phyloP scores from a whole-genome alignment of 257 asterid genomes.

The Henckelia pumila region DNA sequence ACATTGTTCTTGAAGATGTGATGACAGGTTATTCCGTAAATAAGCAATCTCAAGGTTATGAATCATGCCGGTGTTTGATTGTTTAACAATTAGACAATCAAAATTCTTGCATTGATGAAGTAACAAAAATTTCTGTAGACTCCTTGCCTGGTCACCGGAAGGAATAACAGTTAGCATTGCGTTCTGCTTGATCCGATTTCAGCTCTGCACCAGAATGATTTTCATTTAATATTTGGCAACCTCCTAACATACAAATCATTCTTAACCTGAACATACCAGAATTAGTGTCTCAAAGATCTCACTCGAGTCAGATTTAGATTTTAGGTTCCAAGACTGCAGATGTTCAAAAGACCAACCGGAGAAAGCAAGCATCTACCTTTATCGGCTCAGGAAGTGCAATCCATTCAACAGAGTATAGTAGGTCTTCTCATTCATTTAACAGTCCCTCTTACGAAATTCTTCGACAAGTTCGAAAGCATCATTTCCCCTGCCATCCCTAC shows the following conservation, averaged over 20 bases:
- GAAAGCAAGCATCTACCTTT: slow-evolving; percentile 25
- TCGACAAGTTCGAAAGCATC: slow-evolving; percentile 77
- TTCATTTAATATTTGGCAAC: slow-evolving; percentile 1
- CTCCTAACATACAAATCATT: slow-evolving; percentile 11
- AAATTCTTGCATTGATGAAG: slow-evolving; percentile 17
- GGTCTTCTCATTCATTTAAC: slow-evolving; percentile 72
- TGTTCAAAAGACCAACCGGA: slow-evolving; percentile 3
- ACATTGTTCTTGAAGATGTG: slow-evolving; percentile 7
- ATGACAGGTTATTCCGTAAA: background rate
- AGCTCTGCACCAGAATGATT: slow-evolving; percentile 10
- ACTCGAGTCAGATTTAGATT: background rate
- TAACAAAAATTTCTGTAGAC: too few relatives aligned
- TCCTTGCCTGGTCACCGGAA: background rate
- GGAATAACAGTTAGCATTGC: background rate
- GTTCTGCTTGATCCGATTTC: background rate
- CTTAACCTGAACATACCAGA: slow-evolving; percentile 1
- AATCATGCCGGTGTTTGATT: background rate
- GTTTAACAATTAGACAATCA: background rate
- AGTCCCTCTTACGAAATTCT: slow-evolving; percentile 62
- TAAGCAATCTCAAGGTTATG: background rate
- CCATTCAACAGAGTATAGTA: slow-evolving; percentile 58
- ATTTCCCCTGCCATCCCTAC: slow-evolving; percentile 75
- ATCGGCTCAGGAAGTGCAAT: slow-evolving; percentile 55
- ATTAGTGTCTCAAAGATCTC: slow-evolving; percentile 6
- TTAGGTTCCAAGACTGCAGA: background rate